Evolutionary conservation across 352 stramenopile species (phyloP).

Genomic region (Phytophthora cactorum): DNA sequence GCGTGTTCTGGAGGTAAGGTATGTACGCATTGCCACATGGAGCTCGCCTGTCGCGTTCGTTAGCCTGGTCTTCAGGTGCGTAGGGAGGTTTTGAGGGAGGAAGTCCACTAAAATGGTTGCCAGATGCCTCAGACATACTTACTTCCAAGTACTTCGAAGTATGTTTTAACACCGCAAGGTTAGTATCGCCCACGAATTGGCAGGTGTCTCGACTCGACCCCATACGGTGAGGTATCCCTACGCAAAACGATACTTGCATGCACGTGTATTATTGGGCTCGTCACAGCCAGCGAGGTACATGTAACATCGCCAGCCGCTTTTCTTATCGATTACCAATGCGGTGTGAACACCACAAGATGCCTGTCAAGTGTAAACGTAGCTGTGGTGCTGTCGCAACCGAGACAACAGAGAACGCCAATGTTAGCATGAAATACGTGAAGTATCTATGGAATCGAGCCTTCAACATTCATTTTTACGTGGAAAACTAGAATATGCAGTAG

Average conservation of each 20-base stretch:
- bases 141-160: background rate
- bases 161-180: background rate
- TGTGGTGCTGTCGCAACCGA: background rate
- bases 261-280: background rate
- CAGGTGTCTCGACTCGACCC: constrained; percentile 2
- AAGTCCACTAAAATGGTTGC: constrained; percentile 5
- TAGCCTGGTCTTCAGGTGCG: constrained; percentile 8
- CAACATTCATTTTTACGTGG: constrained; percentile 15
- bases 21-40: constrained; percentile 18
- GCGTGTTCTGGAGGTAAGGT: constrained; percentile 3
- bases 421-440: background rate
- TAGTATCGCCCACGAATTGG: constrained; percentile 8
- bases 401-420: too few relatives aligned
- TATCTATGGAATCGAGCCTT: constrained; percentile 5
- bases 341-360: background rate
- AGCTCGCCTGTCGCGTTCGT: constrained; percentile 19
- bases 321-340: constrained; percentile 14
- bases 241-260: background rate
- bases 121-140: constrained; percentile 13
- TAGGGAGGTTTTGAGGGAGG: background rate
- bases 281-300: background rate
- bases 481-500: constrained; percentile 2
- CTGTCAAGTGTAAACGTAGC: background rate
- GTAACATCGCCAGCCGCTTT: background rate
- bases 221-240: constrained; percentile 7